A percentile compares a stretch with the other conserved stretches of the same genome.
Conservation (phyloP, 148 eudicot species). For the Gaultheria prostrata region DNA sequence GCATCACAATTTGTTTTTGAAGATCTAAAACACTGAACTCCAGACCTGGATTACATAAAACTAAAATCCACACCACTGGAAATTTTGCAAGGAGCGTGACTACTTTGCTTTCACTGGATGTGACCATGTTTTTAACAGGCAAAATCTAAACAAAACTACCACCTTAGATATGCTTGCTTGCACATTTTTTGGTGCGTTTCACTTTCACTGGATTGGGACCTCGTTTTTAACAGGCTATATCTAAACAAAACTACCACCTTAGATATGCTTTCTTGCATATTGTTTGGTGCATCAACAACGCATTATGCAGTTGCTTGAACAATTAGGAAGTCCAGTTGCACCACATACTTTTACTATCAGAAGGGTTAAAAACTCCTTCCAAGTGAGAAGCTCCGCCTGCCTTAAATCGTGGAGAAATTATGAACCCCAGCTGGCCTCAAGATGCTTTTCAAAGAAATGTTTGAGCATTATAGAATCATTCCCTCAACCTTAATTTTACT, state of each 20-base stretch:
- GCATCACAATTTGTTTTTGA: neutral
- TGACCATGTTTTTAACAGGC: neutral
- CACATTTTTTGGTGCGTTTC: neutral
- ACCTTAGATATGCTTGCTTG: neutral
- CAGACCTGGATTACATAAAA: neutral
- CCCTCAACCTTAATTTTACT: conserved; percentile 6
- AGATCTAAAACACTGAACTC: neutral
- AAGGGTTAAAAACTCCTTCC: neutral
- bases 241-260: neutral
- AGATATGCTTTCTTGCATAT: neutral
- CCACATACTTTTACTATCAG: conserved; percentile 10
- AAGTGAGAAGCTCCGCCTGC: conserved; percentile 5
- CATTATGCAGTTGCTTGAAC: neutral
- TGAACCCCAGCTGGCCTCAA: neutral
- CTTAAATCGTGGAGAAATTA: conserved; percentile 3
- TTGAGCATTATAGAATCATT: neutral
- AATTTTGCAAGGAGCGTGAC: neutral
- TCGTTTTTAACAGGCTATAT: neutral
- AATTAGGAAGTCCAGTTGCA: neutral
- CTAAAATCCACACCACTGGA: neutral
- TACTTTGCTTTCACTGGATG: neutral
- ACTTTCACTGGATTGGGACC: neutral
- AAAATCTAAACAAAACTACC: neutral
- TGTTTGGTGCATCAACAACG: neutral
- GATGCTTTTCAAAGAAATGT: conserved; percentile 6